Evolutionary conservation across 495 filamentous ascomycete species (phyloP), one percentile per base, ranked within the genome.

Genomic region (Acidomyces sp.): DNA sequence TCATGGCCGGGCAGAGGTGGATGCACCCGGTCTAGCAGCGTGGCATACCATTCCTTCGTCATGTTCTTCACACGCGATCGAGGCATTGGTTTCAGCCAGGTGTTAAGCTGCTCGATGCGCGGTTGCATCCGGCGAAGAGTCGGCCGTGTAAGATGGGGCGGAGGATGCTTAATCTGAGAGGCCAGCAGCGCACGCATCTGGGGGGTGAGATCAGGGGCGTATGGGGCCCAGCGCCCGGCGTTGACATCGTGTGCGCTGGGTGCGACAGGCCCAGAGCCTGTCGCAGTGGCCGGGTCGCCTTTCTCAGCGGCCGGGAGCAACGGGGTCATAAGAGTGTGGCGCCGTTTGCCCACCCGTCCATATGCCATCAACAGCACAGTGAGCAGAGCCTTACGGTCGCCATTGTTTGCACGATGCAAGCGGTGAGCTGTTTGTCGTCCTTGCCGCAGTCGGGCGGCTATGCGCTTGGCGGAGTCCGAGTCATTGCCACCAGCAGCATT

Each of bases 1-100:
- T 90, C 83, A 12, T 62, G 45, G 17, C 62, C 46, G 0, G 80
- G 76, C 0, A 95, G 48, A 1, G 90, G 90, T 5, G 86, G 82
- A n/a, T 81, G 56, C 3, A 84, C 50, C 31, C 65, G 67, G 0
- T 62, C 54, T 15, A 82, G 62, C 28, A 73, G 57, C 0, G 47
- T 25, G 0, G 61, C 65, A 61, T 81, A 87, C 65, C 73, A 77
- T 39, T 64, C 65, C 38, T 61, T 67, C 7, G 70, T 59, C 35
- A 80, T 74, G 37, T 80, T 81, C 29, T 62, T 57, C 25, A 55
- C 55, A 2, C 80, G 68, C 36, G 57, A 67, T 11, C 57, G 39
- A 0, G 74, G 51, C 30, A 82, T 53, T 0, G 72, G 70, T 3
- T 64, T 62, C 1, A 69, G 71, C 76, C 82, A 93, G 17, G 59